phyloP scores from a whole-genome alignment of 164 flowering plant genomes.

The Akebia trifoliata region DNA sequence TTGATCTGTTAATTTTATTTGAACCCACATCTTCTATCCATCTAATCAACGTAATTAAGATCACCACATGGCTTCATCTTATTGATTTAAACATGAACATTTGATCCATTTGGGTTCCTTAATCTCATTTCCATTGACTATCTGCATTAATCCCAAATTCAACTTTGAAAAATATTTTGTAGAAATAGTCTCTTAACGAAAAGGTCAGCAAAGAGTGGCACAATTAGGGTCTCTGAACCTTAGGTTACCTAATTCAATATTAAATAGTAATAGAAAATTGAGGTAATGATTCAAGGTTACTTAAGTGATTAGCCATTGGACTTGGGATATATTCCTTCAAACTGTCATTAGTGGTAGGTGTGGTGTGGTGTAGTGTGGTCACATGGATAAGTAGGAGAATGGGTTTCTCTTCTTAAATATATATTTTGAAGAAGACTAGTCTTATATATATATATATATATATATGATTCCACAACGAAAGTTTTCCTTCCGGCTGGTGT shows the following conservation, averaged over 20 bases:
- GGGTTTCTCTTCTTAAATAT: background rate
- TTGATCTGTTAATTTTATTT: no score
- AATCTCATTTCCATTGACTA: no score
- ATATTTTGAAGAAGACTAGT: background rate
- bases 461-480: conserved; percentile 15
- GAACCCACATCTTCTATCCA: no score
- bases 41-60: no score
- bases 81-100: no score
- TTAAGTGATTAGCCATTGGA: conserved; percentile 8
- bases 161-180: no score
- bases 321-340: conserved; percentile 3
- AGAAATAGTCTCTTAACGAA: no score
- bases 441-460: background rate
- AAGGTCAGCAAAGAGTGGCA: no score
- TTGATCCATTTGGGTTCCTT: no score
- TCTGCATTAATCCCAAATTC: no score
- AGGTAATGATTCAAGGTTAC: background rate
- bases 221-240: background rate
- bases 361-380: no score
- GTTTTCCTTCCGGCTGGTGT: background rate
- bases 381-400: conserved; percentile 9
- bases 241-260: background rate
- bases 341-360: conserved; percentile 14
- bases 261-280: conserved; percentile 1
- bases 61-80: no score